Evolutionary conservation across 352 stramenopile genomes (phyloP).

Genomic region (Globisporangium echinulatum): DNA sequence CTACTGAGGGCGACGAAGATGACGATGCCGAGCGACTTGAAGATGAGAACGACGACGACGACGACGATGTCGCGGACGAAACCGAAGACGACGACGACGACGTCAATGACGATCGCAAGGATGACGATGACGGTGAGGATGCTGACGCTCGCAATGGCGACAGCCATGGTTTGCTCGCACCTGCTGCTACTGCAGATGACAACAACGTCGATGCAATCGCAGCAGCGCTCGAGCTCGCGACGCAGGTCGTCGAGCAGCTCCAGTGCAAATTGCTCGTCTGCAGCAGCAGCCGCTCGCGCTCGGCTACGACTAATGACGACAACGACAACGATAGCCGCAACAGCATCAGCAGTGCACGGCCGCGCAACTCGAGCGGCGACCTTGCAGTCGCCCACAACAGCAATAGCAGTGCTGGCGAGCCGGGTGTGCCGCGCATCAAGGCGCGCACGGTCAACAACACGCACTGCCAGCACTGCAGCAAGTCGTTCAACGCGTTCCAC

Average conservation of each 20-base stretch:
- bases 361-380: background rate
- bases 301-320: too few species aligned
- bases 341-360: background rate
- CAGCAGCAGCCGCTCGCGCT: too few species aligned
- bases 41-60: conserved; percentile 33
- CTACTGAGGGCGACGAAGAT: conserved; percentile 4
- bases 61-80: conserved; percentile 35
- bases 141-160: conserved; percentile 11
- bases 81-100: conserved; percentile 32
- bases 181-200: conserved; percentile 7
- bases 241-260: conserved; percentile 49
- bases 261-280: conserved; percentile 40
- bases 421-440: conserved; percentile 35
- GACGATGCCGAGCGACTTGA: conserved; percentile 19
- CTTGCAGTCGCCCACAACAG: background rate
- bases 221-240: conserved; percentile 44
- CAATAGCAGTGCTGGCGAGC: conserved; percentile 2
- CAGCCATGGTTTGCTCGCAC: too few species aligned
- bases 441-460: conserved; percentile 25
- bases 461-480: conserved; percentile 43
- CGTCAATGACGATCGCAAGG: conserved; percentile 10
- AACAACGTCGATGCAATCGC: conserved; percentile 40
- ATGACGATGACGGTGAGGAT: conserved; percentile 19
- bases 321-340: too few species aligned
- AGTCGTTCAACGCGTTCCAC: conserved; percentile 69